Evolutionary conservation across 106 monocot genomes (phyloP).

Genomic region (Acorus gramineus): DNA sequence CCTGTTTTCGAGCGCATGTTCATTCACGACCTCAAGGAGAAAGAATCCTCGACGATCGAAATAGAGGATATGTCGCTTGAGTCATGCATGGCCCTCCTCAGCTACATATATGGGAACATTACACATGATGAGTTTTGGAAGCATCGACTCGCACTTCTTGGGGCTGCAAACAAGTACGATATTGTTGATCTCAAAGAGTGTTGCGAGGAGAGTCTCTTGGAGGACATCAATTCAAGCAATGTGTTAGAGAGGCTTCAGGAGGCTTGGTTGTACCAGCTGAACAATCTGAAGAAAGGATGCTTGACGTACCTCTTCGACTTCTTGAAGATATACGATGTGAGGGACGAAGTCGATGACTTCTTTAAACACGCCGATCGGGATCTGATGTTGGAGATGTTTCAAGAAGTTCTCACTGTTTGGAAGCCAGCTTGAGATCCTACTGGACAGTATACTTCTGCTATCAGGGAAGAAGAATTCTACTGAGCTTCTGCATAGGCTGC

Average conservation of each 20-base stretch:
- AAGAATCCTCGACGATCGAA: constrained; percentile 52
- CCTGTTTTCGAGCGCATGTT: constrained; percentile 92
- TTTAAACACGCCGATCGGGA: constrained; percentile 67
- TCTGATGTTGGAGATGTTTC: constrained; percentile 86
- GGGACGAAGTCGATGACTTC: constrained; percentile 58
- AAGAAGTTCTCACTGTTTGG: constrained; percentile 70
- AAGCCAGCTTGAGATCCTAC: constrained; percentile 28
- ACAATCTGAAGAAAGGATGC: constrained; percentile 67
- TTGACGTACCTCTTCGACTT: constrained; percentile 75
- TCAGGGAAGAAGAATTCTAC: neutral
- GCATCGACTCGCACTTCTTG: constrained; percentile 59
- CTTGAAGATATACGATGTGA: constrained; percentile 78
- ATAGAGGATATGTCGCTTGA: constrained; percentile 70
- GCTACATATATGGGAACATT: constrained; percentile 73
- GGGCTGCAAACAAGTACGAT: constrained; percentile 74
- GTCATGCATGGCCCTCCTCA: constrained; percentile 51
- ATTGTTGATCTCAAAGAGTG: constrained; percentile 62
- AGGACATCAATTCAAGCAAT: constrained; percentile 63
- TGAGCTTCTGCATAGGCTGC: too few species aligned
- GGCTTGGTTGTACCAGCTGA: constrained; percentile 82
- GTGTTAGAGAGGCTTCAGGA: constrained; percentile 78
- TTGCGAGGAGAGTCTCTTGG: constrained; percentile 80
- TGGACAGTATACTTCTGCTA: neutral
- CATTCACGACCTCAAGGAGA: constrained; percentile 65
- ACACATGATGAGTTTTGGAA: constrained; percentile 69